phyloP scores from a whole-genome alignment of 176 grass and related monocot genomes.

The Rhipidocladum racemiflorum region DNA sequence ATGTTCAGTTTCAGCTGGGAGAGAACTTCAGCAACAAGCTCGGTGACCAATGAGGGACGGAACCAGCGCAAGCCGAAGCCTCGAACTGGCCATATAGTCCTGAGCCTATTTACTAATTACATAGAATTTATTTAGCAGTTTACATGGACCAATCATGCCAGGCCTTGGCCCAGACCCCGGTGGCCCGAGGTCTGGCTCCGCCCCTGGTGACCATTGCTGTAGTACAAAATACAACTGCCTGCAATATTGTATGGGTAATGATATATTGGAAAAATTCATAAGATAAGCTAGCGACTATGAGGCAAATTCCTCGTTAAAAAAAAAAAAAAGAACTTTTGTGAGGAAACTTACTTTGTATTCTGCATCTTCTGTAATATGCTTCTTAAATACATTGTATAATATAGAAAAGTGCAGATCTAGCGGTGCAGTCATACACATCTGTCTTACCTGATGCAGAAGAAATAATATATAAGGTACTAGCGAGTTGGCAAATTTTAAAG shows the following conservation, averaged over 20 bases:
- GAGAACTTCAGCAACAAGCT: conserved; percentile 72
- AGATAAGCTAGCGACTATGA: conserved; percentile 16
- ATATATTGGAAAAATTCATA: neutral
- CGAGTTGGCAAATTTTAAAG: conserved; percentile 9
- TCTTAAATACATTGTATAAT: conserved; percentile 58
- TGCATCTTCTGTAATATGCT: conserved; percentile 67
- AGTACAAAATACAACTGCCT: conserved; percentile 97
- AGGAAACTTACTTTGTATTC: conserved; percentile 77
- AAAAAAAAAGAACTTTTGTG: conserved; percentile 15
- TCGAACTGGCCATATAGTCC: too few relatives aligned
- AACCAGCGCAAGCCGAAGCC: too few relatives aligned
- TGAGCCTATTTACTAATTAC: too few relatives aligned
- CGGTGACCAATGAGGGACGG: too few relatives aligned
- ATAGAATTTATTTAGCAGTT: too few relatives aligned
- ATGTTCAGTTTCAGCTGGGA: conserved; percentile 68
- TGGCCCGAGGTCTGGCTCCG: too few relatives aligned
- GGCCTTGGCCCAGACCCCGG: too few relatives aligned
- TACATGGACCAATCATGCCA: too few relatives aligned
- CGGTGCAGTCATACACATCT: conserved; percentile 66
- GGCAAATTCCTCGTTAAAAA: neutral
- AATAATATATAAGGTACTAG: conserved; percentile 19
- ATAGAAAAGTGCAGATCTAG: conserved; percentile 67
- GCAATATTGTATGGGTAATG: conserved; percentile 28
- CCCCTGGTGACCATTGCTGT: conserved; percentile 94
- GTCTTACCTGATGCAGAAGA: conserved; percentile 66